phyloP scores from a whole-genome alignment of 257 asterid species.

The Agastache rugosa region DNA sequence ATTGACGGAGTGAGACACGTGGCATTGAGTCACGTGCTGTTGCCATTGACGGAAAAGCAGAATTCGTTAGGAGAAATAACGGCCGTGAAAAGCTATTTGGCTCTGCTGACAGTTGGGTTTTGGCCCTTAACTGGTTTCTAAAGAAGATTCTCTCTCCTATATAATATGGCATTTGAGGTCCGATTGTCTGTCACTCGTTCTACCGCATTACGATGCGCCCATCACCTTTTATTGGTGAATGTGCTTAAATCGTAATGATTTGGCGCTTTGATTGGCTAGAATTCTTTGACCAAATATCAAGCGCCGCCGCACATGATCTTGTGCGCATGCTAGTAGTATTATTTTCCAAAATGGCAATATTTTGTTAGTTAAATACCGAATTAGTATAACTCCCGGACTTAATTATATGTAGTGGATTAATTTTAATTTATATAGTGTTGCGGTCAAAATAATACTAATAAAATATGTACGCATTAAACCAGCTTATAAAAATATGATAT shows the following conservation, averaged over 20 bases:
- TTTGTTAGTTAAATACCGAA: neutral
- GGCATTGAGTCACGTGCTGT: constrained; percentile 44
- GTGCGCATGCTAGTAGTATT: neutral
- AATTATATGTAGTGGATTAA: too few relatives aligned
- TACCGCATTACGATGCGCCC: constrained; percentile 31
- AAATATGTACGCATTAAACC: neutral
- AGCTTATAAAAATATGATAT: neutral
- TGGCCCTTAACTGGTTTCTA: constrained; percentile 41
- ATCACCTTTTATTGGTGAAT: neutral
- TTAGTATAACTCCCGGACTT: neutral
- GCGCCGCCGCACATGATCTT: neutral
- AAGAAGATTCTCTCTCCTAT: constrained; percentile 46
- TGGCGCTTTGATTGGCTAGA: neutral
- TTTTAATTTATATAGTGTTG: neutral
- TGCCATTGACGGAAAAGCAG: constrained; percentile 39
- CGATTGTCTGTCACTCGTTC: constrained; percentile 10
- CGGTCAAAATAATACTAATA: neutral
- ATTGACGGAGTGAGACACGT: constrained; percentile 38
- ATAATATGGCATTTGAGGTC: constrained; percentile 50
- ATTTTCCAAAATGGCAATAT: neutral
- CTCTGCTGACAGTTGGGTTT: constrained; percentile 50
- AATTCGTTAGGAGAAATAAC: constrained; percentile 41
- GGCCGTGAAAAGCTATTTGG: constrained; percentile 50
- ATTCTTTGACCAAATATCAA: neutral
- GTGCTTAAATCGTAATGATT: neutral